phyloP scores from a whole-genome alignment of 2,329 filamentous ascomycete genomes.

The Arthrinium puccinioides region DNA sequence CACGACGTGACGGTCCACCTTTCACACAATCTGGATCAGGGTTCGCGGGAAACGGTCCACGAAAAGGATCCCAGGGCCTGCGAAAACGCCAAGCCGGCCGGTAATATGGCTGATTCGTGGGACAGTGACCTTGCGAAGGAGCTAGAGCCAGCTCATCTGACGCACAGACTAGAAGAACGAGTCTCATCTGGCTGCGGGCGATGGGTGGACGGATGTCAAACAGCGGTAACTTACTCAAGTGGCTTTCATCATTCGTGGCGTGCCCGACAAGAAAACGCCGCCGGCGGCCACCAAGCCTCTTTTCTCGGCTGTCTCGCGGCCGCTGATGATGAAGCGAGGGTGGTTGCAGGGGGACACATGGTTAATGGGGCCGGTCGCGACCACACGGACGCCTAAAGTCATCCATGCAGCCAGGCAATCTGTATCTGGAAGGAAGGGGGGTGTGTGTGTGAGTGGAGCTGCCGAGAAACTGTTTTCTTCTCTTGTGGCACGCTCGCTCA shows the following conservation, averaged over 20 bases:
- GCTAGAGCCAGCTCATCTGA: conserved; percentile 7
- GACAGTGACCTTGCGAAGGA: conserved; percentile 3
- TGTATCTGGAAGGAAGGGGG: conserved; percentile 12
- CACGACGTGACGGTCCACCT: no score
- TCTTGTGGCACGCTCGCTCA: no score
- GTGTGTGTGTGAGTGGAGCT: conserved; percentile 8
- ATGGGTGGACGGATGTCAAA: background rate
- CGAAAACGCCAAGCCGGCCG: conserved; percentile 5
- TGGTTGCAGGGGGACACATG: conserved; percentile 10
- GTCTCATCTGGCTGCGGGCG: conserved; percentile 4
- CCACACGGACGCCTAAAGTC: conserved; percentile 9
- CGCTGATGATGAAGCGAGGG: conserved; percentile 8
- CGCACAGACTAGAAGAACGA: conserved; percentile 4
- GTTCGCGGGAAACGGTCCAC: background rate
- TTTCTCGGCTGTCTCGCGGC: conserved; percentile 2
- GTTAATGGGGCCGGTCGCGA: conserved; percentile 7
- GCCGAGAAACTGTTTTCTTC: background rate
- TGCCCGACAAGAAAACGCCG: conserved; percentile 3
- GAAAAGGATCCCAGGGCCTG: background rate
- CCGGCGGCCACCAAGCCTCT: conserved; percentile 2
- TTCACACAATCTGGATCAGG: no score
- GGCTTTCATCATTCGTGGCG: background rate
- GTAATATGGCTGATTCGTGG: conserved; percentile 7
- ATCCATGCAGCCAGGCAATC: conserved; percentile 12
- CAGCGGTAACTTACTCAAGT: background rate